Percentiles rank a stretch among this genome's conserved stretches.
Evolutionary conservation across 2,329 filamentous ascomycete species (phyloP).

Genomic region (Pestalotiopsis sp.): DNA sequence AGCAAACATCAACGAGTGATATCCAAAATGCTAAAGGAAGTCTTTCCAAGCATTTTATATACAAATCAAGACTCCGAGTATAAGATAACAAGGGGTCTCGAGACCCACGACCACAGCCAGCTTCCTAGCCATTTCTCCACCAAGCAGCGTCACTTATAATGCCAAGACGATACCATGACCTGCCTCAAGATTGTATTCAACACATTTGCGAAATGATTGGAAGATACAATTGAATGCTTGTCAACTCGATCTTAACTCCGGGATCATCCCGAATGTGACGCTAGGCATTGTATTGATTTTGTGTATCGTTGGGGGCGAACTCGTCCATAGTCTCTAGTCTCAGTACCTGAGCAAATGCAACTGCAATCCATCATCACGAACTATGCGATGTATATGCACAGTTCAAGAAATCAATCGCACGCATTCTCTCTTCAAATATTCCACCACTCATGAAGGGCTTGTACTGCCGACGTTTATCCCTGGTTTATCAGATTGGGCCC

Average conservation of each 20-base stretch:
- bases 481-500: neutral
- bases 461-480: neutral
- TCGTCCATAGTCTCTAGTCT: neutral
- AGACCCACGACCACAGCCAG: neutral
- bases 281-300: neutral
- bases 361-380: neutral
- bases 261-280: neutral
- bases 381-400: too few relatives aligned
- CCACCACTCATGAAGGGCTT: neutral
- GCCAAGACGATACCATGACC: neutral
- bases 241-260: neutral
- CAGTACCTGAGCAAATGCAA: neutral
- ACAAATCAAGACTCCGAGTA: neutral
- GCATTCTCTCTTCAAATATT: neutral
- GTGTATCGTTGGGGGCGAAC: neutral
- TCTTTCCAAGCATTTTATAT: neutral
- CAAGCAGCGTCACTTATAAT: constrained; percentile 8
- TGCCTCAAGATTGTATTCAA: neutral
- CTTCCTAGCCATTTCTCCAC: neutral
- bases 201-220: neutral
- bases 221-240: neutral
- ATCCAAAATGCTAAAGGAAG: neutral
- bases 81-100: neutral
- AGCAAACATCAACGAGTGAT: neutral
- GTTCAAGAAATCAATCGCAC: neutral